Percentiles rank a stretch among this genome's conserved stretches.
phyloP scores from a whole-genome alignment of 345 rosid species.

The Camelina laxa region DNA sequence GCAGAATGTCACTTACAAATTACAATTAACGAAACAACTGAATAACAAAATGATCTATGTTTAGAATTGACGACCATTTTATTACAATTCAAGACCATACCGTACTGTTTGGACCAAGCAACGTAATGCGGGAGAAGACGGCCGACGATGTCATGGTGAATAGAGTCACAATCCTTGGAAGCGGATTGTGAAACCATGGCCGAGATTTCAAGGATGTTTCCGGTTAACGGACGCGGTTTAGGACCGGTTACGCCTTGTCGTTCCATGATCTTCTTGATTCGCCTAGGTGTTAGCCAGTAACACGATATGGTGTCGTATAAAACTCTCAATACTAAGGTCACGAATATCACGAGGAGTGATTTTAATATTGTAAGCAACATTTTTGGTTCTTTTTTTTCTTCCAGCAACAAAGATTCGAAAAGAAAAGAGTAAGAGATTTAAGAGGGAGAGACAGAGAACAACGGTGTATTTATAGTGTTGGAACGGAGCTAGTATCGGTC shows the following conservation, averaged over 20 bases:
- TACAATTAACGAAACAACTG: neutral
- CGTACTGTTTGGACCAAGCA: slow-evolving; percentile 77
- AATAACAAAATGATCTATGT: slow-evolving; percentile 11
- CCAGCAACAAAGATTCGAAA: slow-evolving; percentile 13
- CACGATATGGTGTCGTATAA: slow-evolving; percentile 63
- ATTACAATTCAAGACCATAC: slow-evolving; percentile 45
- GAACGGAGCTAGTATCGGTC: neutral
- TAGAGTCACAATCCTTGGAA: slow-evolving; percentile 62
- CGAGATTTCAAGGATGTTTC: slow-evolving; percentile 79
- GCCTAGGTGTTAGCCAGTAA: slow-evolving; percentile 76
- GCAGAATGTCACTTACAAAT: neutral
- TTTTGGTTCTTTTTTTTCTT: neutral
- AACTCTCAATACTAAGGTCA: slow-evolving; percentile 47
- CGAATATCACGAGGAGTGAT: slow-evolving; percentile 44
- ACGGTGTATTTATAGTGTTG: slow-evolving; percentile 29
- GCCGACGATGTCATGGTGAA: slow-evolving; percentile 74
- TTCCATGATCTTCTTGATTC: slow-evolving; percentile 78
- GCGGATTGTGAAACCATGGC: slow-evolving; percentile 63
- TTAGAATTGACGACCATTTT: neutral
- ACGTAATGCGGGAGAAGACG: slow-evolving; percentile 92
- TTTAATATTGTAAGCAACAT: slow-evolving; percentile 43
- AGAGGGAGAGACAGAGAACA: neutral
- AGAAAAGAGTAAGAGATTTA: neutral
- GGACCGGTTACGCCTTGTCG: slow-evolving; percentile 95
- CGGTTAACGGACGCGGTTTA: slow-evolving; percentile 66